Conservation (phyloP, 2,329 filamentous ascomycete species). For the Penicillium occitanis region DNA sequence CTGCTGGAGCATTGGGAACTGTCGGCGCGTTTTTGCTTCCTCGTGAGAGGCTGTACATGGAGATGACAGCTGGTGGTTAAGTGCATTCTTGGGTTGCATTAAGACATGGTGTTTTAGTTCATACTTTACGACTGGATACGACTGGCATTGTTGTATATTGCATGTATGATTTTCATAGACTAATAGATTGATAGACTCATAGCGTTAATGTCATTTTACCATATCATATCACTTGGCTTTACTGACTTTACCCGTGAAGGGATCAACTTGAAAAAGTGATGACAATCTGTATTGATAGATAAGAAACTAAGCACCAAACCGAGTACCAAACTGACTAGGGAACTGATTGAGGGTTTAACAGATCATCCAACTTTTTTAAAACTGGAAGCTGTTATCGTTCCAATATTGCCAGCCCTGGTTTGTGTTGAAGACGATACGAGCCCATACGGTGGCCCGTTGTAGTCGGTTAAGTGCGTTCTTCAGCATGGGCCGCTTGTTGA, state of each 20-base stretch:
- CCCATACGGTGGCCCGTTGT: background rate
- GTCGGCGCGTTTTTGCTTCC: constrained; percentile 4
- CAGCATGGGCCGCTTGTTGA: background rate
- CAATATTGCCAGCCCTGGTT: no score
- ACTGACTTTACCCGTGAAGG: background rate
- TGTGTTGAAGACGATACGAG: background rate
- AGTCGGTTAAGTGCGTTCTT: background rate
- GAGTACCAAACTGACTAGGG: background rate
- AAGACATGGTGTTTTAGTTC: background rate
- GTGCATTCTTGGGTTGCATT: background rate
- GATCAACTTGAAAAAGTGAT: background rate
- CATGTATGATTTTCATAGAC: background rate
- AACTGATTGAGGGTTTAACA: background rate
- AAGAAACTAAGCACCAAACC: background rate
- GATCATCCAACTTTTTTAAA: background rate
- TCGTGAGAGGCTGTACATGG: constrained; percentile 9
- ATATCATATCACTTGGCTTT: background rate
- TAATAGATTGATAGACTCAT: background rate
- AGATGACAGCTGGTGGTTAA: constrained; percentile 12
- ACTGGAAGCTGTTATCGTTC: background rate
- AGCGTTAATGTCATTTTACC: background rate
- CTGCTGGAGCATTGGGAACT: constrained; percentile 6
- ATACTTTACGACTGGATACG: background rate
- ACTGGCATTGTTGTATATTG: background rate
- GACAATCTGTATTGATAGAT: background rate